Evolutionary conservation across 305 asterid species (phyloP).

Genomic region (Withania somnifera): DNA sequence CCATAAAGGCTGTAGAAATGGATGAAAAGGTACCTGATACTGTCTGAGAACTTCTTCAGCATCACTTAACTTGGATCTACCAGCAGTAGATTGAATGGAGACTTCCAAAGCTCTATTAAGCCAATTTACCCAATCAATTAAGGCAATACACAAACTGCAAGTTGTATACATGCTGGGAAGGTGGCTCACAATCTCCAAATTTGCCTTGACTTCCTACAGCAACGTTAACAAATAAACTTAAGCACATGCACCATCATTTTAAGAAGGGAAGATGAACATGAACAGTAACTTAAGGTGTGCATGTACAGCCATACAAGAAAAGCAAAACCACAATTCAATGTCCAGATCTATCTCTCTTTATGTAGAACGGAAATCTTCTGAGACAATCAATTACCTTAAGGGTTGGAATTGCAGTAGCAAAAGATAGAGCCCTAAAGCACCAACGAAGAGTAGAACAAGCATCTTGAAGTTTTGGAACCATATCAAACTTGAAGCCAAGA

Average conservation of each 20-base stretch:
- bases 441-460: slow-evolving; percentile 54
- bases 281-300: not conserved
- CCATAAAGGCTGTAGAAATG: not conserved
- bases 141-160: slow-evolving; percentile 31
- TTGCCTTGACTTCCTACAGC: slow-evolving; percentile 61
- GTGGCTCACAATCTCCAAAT: slow-evolving; percentile 40
- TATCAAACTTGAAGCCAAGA: slow-evolving; percentile 49
- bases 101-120: slow-evolving; percentile 61
- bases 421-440: slow-evolving; percentile 58
- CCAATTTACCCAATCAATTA: slow-evolving; percentile 59
- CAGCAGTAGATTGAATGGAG: slow-evolving; percentile 30
- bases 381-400: slow-evolving; percentile 39
- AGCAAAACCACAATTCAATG: not conserved
- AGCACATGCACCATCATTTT: not conserved
- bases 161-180: slow-evolving; percentile 43
- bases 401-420: slow-evolving; percentile 37
- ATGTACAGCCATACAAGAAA: not conserved
- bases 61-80: slow-evolving; percentile 33
- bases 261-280: not conserved
- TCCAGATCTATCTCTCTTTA: not conserved
- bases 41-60: slow-evolving; percentile 55
- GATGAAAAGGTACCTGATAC: slow-evolving; percentile 42
- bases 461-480: slow-evolving; percentile 56
- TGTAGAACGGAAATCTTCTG: not conserved
- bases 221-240: slow-evolving; percentile 4